Conservation (phyloP, 2,329 filamentous ascomycete species). For the Aspergillus oerlinghausenensis region DNA sequence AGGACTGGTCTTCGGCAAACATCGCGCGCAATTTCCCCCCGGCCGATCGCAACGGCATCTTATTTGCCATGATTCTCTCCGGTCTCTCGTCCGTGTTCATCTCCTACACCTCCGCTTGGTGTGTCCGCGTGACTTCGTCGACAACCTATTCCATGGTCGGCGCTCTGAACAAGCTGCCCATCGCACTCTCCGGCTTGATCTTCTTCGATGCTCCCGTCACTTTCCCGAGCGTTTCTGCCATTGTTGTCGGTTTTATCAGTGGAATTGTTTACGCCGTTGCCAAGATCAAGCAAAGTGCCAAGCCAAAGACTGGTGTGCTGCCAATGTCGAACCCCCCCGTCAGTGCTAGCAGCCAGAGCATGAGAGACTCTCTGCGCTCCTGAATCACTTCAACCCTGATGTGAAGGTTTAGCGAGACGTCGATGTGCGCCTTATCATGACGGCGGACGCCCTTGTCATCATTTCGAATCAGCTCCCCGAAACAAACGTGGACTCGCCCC, state of each 20-base stretch:
- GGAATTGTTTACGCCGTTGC: constrained; percentile 86
- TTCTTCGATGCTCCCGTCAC: constrained; percentile 96
- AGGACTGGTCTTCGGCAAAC: constrained; percentile 90
- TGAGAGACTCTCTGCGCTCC: constrained; percentile 76
- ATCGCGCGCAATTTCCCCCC: constrained; percentile 80
- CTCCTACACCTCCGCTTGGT: constrained; percentile 99
- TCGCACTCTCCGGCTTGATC: constrained; percentile 83
- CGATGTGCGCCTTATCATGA: neutral
- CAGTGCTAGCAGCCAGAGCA: constrained; percentile 88
- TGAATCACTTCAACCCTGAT: constrained; percentile 27
- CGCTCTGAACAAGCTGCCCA: constrained; percentile 94
- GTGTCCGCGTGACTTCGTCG: constrained; percentile 92
- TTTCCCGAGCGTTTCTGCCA: constrained; percentile 85
- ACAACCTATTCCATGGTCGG: constrained; percentile 99
- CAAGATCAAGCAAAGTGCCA: constrained; percentile 73
- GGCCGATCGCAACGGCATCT: constrained; percentile 72
- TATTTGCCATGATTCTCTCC: constrained; percentile 88
- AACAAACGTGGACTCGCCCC: neutral
- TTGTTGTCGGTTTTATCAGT: constrained; percentile 83
- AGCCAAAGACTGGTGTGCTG: constrained; percentile 62
- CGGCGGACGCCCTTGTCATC: neutral
- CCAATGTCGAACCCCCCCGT: constrained; percentile 66
- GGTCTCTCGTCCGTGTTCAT: constrained; percentile 93
- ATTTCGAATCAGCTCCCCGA: neutral
- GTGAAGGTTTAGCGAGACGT: neutral